Percentiles rank a stretch among this genome's conserved stretches.
Conservation (phyloP, 305 asterid genomes). For the Fraxinus platypoda region DNA sequence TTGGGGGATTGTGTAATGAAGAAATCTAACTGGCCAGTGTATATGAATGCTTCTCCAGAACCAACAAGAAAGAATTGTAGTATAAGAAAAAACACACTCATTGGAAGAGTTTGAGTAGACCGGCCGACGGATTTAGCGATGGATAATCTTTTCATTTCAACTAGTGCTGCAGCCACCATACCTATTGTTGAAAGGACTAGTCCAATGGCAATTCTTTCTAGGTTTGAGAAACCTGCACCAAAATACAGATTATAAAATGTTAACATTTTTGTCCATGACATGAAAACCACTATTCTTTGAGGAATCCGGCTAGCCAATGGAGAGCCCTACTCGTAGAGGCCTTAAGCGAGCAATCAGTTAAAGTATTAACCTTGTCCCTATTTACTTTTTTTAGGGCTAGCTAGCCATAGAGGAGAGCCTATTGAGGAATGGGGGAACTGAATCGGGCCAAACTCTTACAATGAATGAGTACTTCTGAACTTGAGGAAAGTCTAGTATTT, state of each 20-base stretch:
- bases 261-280: not conserved
- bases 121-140: conserved; percentile 39
- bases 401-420: too few relatives aligned
- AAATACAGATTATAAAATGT: not conserved
- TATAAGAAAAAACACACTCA: conserved; percentile 61
- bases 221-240: conserved; percentile 60
- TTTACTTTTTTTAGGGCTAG: too few relatives aligned
- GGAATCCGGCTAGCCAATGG: not conserved
- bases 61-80: conserved; percentile 86
- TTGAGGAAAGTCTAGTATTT: not conserved
- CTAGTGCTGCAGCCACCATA: conserved; percentile 66
- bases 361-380: too few relatives aligned
- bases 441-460: too few relatives aligned
- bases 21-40: conserved; percentile 87
- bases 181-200: conserved; percentile 58
- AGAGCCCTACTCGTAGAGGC: not conserved
- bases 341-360: too few relatives aligned
- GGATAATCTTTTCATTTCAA: conserved; percentile 55
- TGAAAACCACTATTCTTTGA: not conserved
- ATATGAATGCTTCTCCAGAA: conserved; percentile 78
- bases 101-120: conserved; percentile 36
- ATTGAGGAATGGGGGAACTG: too few relatives aligned
- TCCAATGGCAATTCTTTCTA: conserved; percentile 66
- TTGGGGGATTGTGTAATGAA: conserved; percentile 80
- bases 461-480: too few relatives aligned